Base-by-base conservation (phyloP, 139 green algal genomes). In the Picochlorum sp. region DNA sequence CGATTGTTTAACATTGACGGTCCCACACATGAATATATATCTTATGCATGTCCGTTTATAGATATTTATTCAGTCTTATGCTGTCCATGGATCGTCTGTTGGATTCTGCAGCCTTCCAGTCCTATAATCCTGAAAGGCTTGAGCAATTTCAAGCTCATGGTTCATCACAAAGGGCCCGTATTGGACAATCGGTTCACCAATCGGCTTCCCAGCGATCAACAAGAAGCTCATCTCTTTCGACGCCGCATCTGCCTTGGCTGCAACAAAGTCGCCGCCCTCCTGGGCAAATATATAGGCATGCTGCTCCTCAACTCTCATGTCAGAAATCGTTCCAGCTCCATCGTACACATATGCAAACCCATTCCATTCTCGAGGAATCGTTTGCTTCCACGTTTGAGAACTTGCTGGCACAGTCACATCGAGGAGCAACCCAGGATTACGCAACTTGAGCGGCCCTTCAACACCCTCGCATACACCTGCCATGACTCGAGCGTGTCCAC, bases 151-250 rank as follows among this genome's bases (percentile, higher is more conserved):
- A 24, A 68, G 30, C 44, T 79, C 41, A 18, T 74, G 83, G 74
- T 92, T 95, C 88, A 95, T 95, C 20, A 95, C 88, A 74, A 95
- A 94, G 0, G 80, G 77, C 0, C 74, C 47, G 56, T 45, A 59
- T 61, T 96, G 89, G 37, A 95, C 88, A 34, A 96, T 88, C 56
- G 83, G 83, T 74, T 96, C 90, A 2, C 67, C 68, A 49, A 95
- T 96, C n/a, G 90, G 89, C 74, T 74, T 65, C 1, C 87, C 90
- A 21, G 78, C 82, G 4, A 91, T 68, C 38, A 96, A 77, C 69
- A 96, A 69, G 65, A 95, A 94, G 30, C 79, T 81, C 11, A 96
- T 45, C 1, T 72, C 79, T 3, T 54, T 38, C 2, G 64, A 14
- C 46, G 56, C 2, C 58, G 41, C 30, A 45, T 24, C 21, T 18